Evolutionary conservation across 345 rosid genomes (phyloP).

Genomic region (Eucalyptus leucophloia): DNA sequence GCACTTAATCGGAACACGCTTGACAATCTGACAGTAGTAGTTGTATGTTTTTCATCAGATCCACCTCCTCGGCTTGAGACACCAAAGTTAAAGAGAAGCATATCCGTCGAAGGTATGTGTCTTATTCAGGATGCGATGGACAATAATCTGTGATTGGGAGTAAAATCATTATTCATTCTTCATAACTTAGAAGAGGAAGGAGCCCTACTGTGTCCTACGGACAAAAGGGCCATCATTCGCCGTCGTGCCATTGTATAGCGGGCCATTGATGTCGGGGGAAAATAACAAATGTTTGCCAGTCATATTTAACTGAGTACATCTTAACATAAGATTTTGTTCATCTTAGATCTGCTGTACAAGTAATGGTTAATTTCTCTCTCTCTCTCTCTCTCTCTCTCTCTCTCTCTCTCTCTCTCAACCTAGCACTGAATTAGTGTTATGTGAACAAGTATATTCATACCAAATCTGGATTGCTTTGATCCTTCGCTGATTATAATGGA

Average conservation of each 20-base stretch:
- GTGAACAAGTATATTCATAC: not conserved
- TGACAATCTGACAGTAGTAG: slow-evolving; percentile 11
- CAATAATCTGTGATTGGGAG: not conserved
- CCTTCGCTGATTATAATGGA: not conserved
- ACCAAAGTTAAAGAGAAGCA: slow-evolving; percentile 2
- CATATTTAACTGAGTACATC: not conserved
- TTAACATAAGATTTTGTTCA: not conserved
- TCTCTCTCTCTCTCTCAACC: not conserved
- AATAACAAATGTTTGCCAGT: not conserved
- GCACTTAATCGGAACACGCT: slow-evolving; percentile 2
- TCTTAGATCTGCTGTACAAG: not conserved
- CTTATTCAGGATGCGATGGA: not conserved
- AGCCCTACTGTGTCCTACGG: not conserved
- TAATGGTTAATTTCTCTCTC: not conserved
- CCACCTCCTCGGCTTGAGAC: slow-evolving; percentile 6
- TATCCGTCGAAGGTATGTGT: slow-evolving; percentile 1
- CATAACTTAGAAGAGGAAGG: not conserved
- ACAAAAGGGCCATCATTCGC: not conserved
- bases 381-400: not conserved
- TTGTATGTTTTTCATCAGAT: slow-evolving; percentile 7
- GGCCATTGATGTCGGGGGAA: not conserved
- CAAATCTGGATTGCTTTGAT: not conserved
- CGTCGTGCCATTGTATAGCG: not conserved
- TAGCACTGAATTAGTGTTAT: not conserved
- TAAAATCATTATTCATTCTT: not conserved